Evolutionary conservation across 345 rosid species (phyloP).

Genomic region (Syzygium grande): DNA sequence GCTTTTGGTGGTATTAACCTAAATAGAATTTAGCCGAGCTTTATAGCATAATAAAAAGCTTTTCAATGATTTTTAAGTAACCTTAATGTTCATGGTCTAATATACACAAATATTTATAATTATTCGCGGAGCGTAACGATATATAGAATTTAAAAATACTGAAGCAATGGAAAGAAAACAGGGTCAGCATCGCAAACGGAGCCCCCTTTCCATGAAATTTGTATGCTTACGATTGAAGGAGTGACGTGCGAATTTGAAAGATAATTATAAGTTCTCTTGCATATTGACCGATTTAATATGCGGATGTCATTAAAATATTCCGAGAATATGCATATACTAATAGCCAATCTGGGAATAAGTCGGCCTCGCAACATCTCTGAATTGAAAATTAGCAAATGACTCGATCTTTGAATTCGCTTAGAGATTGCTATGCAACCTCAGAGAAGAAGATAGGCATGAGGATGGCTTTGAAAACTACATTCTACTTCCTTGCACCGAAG

Average conservation of each 20-base stretch:
- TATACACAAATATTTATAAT: neutral
- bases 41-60: neutral
- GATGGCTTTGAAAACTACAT: neutral
- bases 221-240: neutral
- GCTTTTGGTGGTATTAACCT: no score
- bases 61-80: neutral
- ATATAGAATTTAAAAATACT: neutral
- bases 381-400: neutral
- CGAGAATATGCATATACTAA: neutral
- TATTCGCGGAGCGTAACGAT: neutral
- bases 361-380: neutral
- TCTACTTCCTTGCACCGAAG: neutral
- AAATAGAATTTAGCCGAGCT: neutral
- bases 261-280: neutral
- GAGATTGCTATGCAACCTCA: neutral
- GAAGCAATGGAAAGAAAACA: neutral
- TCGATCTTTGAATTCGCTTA: neutral
- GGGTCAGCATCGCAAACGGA: fast-evolving
- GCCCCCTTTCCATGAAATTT: neutral
- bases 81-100: neutral
- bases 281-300: neutral
- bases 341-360: neutral
- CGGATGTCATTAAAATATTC: neutral
- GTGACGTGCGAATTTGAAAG: neutral
- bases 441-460: neutral